phyloP scores from a whole-genome alignment of 495 filamentous ascomycete species.

The Lepraria neglecta region DNA sequence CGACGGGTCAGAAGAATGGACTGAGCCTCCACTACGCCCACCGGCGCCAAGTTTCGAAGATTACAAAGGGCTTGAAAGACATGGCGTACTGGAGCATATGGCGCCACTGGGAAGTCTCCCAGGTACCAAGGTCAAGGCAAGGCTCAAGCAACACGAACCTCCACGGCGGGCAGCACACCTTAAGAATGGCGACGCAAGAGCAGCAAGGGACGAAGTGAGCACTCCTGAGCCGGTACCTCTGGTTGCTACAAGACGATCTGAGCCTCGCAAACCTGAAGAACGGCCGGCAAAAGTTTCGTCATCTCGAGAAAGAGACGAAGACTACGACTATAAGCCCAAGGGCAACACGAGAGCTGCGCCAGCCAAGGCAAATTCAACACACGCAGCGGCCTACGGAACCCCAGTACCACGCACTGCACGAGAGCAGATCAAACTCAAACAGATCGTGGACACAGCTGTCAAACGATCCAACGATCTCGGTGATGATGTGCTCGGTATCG shows the following conservation, averaged over 20 bases:
- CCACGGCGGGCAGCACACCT: conserved; percentile 18
- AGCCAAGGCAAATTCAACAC: conserved; percentile 17
- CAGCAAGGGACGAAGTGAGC: conserved; percentile 26
- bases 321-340: conserved; percentile 21
- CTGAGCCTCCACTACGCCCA: conserved; percentile 60
- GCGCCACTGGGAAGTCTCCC: conserved; percentile 59
- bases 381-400: conserved; percentile 29
- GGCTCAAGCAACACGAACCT: conserved; percentile 30
- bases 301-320: conserved; percentile 26
- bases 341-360: conserved; percentile 15
- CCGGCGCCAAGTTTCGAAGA: conserved; percentile 67
- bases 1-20: conserved; percentile 52
- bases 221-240: conserved; percentile 30
- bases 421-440: conserved; percentile 32
- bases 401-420: conserved; percentile 34
- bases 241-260: conserved; percentile 27
- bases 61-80: conserved; percentile 48
- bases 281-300: conserved; percentile 21
- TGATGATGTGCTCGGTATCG: conserved; percentile 35
- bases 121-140: conserved; percentile 41
- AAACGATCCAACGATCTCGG: conserved; percentile 35
- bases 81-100: conserved; percentile 65
- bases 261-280: conserved; percentile 32
- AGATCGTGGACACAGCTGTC: conserved; percentile 38
- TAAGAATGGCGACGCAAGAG: conserved; percentile 27